phyloP scores from a whole-genome alignment of 257 asterid genomes.

The Petunia axillaris region DNA sequence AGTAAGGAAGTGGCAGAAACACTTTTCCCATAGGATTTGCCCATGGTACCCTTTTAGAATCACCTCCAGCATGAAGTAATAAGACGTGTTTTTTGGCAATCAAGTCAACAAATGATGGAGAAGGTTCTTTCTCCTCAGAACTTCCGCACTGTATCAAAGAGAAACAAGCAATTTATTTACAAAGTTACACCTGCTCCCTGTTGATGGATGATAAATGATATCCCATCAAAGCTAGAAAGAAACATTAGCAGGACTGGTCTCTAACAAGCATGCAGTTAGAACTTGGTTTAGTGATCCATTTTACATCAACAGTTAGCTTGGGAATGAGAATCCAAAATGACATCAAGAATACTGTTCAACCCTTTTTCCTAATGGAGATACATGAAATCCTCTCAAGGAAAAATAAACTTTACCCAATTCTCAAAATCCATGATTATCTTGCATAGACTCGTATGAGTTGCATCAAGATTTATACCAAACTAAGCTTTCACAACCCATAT shows the following conservation, averaged over 20 bases:
- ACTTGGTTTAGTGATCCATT: constrained; percentile 20
- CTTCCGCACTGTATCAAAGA: constrained; percentile 40
- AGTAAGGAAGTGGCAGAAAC: constrained; percentile 91
- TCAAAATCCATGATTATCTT: constrained; percentile 21
- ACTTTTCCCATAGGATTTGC: constrained; percentile 99
- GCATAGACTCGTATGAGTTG: constrained; percentile 6
- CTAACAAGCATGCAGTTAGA: constrained; percentile 17
- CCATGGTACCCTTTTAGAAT: constrained; percentile 99
- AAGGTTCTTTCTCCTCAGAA: constrained; percentile 42
- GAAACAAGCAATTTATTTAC: constrained; percentile 32
- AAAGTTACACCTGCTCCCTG: constrained; percentile 48
- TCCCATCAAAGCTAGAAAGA: constrained; percentile 28
- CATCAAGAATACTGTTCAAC: constrained; percentile 6
- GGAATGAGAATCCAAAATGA: not conserved
- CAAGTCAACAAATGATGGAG: constrained; percentile 55
- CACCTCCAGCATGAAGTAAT: constrained; percentile 98
- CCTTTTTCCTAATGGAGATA: not conserved
- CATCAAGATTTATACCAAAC: constrained; percentile 17
- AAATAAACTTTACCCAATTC: not conserved
- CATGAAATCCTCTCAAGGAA: constrained; percentile 9
- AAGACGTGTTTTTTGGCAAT: constrained; percentile 73
- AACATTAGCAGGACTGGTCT: constrained; percentile 22
- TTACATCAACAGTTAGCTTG: constrained; percentile 13
- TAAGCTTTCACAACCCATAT: not conserved
- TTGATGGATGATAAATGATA: constrained; percentile 35